Percentiles rank a stretch among this genome's conserved stretches.
Conservation (phyloP, 164 flowering plant species). For the Dillenia turbinata region DNA sequence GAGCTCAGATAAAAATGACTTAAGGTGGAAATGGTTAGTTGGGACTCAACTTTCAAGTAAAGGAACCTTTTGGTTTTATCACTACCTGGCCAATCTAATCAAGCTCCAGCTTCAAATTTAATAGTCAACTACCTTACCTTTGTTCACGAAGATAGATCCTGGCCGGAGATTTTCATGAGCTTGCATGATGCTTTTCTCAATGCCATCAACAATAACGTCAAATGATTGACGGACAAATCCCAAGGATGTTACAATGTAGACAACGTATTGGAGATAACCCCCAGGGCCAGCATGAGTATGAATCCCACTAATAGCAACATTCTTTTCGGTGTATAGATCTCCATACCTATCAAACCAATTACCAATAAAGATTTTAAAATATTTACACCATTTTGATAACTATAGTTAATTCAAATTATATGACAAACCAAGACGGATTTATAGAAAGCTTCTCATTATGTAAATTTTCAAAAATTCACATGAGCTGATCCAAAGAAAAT, state of each 20-base stretch:
- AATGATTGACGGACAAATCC: conserved; percentile 98
- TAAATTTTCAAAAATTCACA: too few relatives aligned
- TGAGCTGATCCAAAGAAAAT: too few relatives aligned
- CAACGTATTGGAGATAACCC: conserved; percentile 94
- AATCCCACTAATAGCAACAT: conserved; percentile 96
- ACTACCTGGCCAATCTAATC: too few relatives aligned
- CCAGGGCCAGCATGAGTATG: conserved; percentile 99
- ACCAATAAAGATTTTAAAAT: not conserved
- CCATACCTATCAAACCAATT: conserved; percentile 62
- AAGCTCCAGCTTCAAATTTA: not conserved
- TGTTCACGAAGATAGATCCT: conserved; percentile 84
- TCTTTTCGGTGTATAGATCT: conserved; percentile 70
- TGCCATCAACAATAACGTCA: conserved; percentile 95
- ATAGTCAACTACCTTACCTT: conserved; percentile 44
- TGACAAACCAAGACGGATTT: not conserved
- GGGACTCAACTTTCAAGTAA: too few relatives aligned
- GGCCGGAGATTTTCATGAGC: conserved; percentile 93
- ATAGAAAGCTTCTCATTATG: too few relatives aligned
- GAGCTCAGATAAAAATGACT: too few relatives aligned
- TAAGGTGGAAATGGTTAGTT: too few relatives aligned
- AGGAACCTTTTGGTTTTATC: too few relatives aligned
- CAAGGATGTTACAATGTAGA: conserved; percentile 87
- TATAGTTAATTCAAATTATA: not conserved
- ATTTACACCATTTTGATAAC: too few relatives aligned
- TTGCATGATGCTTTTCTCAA: conserved; percentile 80